Evolutionary conservation across 306 rosid species (phyloP).

Genomic region (Begonia masoniana): DNA sequence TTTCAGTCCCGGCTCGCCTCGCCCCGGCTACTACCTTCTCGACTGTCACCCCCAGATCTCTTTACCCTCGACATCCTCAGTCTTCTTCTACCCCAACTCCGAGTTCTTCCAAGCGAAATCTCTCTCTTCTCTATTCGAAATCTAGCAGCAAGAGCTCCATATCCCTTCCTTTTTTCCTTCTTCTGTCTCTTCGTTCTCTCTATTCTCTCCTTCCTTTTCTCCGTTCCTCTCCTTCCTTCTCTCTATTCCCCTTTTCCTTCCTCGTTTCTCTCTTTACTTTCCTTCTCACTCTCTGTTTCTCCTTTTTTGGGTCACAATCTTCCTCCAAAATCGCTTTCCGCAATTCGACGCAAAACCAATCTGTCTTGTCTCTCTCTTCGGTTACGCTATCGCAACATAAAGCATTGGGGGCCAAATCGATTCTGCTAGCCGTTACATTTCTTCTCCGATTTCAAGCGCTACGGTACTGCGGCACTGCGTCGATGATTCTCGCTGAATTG

Average conservation of each 20-base stretch:
- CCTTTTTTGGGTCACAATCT: constrained; percentile 16
- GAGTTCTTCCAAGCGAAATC: constrained; percentile 60
- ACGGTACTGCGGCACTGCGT: constrained; percentile 71
- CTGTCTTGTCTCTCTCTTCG: constrained; percentile 21
- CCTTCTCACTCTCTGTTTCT: constrained; percentile 27
- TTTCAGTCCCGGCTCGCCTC: constrained; percentile 51
- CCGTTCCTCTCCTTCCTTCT: constrained; percentile 70
- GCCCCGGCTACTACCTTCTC: constrained; percentile 13
- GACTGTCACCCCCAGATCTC: constrained; percentile 14
- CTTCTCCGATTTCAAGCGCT: constrained; percentile 81
- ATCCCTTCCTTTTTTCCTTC: constrained; percentile 54
- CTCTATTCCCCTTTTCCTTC: constrained; percentile 67
- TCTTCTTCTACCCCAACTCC: constrained; percentile 40
- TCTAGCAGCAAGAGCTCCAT: constrained; percentile 23
- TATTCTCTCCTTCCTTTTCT: constrained; percentile 65
- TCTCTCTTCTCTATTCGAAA: constrained; percentile 31
- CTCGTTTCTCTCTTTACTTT: constrained; percentile 57
- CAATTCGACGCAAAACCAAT: constrained; percentile 20
- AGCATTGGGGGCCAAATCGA: constrained; percentile 31
- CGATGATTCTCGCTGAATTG: constrained; percentile 82
- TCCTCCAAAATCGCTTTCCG: constrained; percentile 31
- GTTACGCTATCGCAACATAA: constrained; percentile 39
- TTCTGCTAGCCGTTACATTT: constrained; percentile 57
- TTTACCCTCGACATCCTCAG: constrained; percentile 33
- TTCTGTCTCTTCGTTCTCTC: constrained; percentile 61